A percentile compares a stretch with the other conserved stretches of the same genome.
Conservation (phyloP, 495 filamentous ascomycete species). For the Xylaria cubensis region DNA sequence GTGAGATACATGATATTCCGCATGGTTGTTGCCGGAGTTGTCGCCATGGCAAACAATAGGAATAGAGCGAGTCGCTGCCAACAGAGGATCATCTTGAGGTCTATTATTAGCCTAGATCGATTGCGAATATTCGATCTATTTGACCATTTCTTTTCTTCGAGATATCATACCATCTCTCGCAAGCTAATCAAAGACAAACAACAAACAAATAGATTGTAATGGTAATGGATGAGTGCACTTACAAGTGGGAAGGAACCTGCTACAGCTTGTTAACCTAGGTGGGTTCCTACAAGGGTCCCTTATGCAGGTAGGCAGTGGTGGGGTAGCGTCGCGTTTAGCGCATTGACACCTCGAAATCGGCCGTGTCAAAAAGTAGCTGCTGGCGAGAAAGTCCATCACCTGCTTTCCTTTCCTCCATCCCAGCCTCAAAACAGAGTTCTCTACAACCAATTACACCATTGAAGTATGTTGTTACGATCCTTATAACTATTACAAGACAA, state of each 20-base stretch:
- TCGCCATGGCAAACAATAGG: slow-evolving; percentile 23
- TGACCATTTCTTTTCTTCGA: background rate
- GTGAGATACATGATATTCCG: slow-evolving; percentile 68
- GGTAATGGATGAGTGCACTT: background rate
- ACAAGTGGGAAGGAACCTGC: background rate
- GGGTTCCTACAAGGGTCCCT: background rate
- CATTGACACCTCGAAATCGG: background rate
- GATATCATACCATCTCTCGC: background rate
- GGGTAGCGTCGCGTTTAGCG: slow-evolving; percentile 7
- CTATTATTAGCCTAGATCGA: background rate
- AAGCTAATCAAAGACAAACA: background rate
- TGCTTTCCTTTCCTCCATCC: background rate
- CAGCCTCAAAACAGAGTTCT: background rate
- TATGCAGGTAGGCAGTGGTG: slow-evolving; percentile 11
- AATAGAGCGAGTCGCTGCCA: slow-evolving; percentile 27
- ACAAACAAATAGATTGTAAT: background rate
- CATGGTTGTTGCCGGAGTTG: slow-evolving; percentile 33
- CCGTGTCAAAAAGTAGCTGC: background rate
- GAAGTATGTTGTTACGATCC: slow-evolving; percentile 3
- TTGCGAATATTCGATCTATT: background rate
- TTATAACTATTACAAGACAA: background rate
- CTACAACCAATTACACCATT: background rate
- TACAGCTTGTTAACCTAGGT: no score
- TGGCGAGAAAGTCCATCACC: background rate
- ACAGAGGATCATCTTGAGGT: slow-evolving; percentile 12